A percentile compares a stretch with the other conserved stretches of the same genome.
Evolutionary conservation across 2,329 filamentous ascomycete species (phyloP).

Genomic region (Sclerotiophoma versabilis): DNA sequence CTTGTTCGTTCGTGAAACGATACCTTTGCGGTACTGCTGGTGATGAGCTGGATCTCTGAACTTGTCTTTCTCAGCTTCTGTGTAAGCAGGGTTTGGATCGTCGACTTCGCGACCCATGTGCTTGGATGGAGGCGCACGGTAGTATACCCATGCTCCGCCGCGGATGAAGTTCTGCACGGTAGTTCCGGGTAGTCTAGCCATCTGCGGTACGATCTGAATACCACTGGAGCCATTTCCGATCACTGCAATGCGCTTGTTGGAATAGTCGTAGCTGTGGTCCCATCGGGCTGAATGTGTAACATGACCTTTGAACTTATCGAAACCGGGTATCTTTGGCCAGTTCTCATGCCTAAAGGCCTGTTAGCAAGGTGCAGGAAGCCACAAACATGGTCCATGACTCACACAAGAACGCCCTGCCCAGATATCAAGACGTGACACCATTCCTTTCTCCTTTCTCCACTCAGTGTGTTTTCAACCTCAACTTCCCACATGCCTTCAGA

Average conservation of each 20-base stretch:
- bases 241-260: slow-evolving; percentile 28
- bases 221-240: slow-evolving; percentile 30
- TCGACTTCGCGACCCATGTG: slow-evolving; percentile 33
- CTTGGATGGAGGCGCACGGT: slow-evolving; percentile 27
- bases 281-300: slow-evolving; percentile 63
- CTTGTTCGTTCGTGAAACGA: slow-evolving; percentile 29
- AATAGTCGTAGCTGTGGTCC: slow-evolving; percentile 50
- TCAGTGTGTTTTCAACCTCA: slow-evolving; percentile 32
- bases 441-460: slow-evolving; percentile 17
- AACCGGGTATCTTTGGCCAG: slow-evolving; percentile 57
- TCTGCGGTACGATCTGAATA: slow-evolving; percentile 31
- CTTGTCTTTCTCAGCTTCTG: slow-evolving; percentile 25
- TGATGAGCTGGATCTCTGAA: slow-evolving; percentile 27
- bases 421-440: slow-evolving; percentile 27
- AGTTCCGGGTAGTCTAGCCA: slow-evolving; percentile 27
- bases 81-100: slow-evolving; percentile 28
- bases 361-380: slow-evolving; percentile 17
- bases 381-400: slow-evolving; percentile 4
- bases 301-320: slow-evolving; percentile 58
- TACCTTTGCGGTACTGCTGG: slow-evolving; percentile 26
- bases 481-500: slow-evolving; percentile 48
- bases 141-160: slow-evolving; percentile 30
- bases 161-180: slow-evolving; percentile 32
- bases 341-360: slow-evolving; percentile 20
- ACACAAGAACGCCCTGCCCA: slow-evolving; percentile 34